Evolutionary conservation across 306 rosid genomes (phyloP).

Genomic region (Medicago arabica): DNA sequence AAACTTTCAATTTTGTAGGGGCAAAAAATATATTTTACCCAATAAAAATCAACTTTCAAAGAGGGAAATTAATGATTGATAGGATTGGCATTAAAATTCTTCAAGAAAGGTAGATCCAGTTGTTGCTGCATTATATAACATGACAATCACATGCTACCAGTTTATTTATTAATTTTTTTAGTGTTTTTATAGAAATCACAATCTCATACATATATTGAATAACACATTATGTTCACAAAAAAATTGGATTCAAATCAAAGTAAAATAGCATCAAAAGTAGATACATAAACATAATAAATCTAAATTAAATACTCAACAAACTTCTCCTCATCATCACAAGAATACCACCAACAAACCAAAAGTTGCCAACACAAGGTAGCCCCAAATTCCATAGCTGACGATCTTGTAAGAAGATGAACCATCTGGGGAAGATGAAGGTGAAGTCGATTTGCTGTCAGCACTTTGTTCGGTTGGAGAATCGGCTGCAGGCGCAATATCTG

Average conservation of each 20-base stretch:
- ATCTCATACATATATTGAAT: conserved; percentile 60
- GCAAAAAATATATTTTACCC: no score
- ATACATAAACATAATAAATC: conserved; percentile 47
- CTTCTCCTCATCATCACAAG: conserved; percentile 54
- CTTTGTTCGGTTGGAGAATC: conserved; percentile 60
- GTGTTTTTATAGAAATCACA: conserved; percentile 41
- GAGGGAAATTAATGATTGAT: background rate
- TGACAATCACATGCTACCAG: conserved; percentile 37
- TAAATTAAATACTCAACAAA: conserved; percentile 47
- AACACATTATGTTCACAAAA: conserved; percentile 68
- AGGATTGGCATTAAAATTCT: background rate
- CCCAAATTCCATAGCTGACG: conserved; percentile 57
- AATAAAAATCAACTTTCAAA: background rate
- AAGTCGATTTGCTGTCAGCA: conserved; percentile 53
- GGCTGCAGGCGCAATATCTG: conserved; percentile 71
- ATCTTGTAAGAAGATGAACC: conserved; percentile 66
- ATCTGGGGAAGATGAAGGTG: conserved; percentile 59
- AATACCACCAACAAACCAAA: conserved; percentile 56
- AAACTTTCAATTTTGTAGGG: no score
- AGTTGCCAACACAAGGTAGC: conserved; percentile 62
- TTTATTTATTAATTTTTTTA: background rate
- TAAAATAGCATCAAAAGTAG: conserved; percentile 54
- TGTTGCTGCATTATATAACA: conserved; percentile 31
- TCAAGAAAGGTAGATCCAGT: conserved; percentile 34
- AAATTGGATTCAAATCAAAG: conserved; percentile 62